Base-by-base conservation (phyloP, 2,329 filamentous ascomycete genomes). In the Pezicula rhizophila region DNA sequence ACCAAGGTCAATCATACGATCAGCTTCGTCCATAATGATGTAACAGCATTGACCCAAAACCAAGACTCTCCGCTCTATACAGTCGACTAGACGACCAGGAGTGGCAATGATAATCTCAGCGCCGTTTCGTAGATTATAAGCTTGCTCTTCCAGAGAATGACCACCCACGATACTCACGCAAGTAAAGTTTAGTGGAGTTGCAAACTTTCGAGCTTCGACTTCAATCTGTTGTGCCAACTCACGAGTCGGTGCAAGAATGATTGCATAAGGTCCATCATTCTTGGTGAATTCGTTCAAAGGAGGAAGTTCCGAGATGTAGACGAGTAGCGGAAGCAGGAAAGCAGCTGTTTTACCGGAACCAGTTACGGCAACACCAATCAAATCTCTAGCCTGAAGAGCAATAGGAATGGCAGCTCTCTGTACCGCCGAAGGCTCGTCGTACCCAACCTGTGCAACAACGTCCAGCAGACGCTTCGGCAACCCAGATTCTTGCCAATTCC, bases 41-140 rank as follows among this genome's bases (percentile, higher is more conserved):
- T 97, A 97, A 71, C 91, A 96, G 68, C 93, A 97, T 69, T 97
- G 93, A n/a, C 84, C 84, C 42, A 97, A 79, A 1, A 99, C 92
- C 2, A 97, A 77, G 26, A 97, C 82, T 31, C 92, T 85, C 15
- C 93, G 81, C 68, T 99, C 93, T 59, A 99, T 93, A 68, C 91
- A 97, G 72, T 99, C 93, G 8, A 97, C 88, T 1, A 99, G 79
- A 77, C 93, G 91, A 71, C 93, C 93, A 0, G 93, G 93, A 0
- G 93, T 99, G n/a, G 93, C 93, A 57, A 99, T 96, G 62, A 99
- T 88, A 58, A 99, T 97, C 67, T 99, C 92, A 1, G 92, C 92
- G 48, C 93, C 93, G 60, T 96, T 89, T 31, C 91, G 82, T 53
- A 97, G 77, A 51, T 87, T 89, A 70, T 87, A 95, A 3, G 87